A percentile compares a stretch with the other conserved stretches of the same genome.
Evolutionary conservation across 495 filamentous ascomycete genomes (phyloP).

Genomic region (Annulohypoxylon stygium): DNA sequence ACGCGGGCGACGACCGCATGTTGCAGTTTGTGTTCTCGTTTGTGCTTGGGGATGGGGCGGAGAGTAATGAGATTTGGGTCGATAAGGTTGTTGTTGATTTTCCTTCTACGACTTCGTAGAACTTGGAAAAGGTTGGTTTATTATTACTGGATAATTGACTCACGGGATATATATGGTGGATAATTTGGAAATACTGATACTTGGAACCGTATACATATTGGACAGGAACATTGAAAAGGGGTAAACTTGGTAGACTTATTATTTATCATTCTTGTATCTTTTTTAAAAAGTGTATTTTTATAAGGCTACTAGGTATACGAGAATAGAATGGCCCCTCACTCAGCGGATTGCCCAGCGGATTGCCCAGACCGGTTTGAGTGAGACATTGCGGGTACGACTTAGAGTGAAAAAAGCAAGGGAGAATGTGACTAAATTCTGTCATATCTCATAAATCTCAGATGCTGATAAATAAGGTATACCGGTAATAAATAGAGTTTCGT

Average conservation of each 20-base stretch:
- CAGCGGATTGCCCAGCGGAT: too few relatives aligned
- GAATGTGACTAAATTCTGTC: constrained; percentile 8
- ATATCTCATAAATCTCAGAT: neutral
- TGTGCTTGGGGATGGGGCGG: constrained; percentile 27
- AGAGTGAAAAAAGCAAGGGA: neutral
- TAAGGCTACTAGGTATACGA: neutral
- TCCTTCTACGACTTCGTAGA: constrained; percentile 6
- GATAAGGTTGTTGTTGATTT: constrained; percentile 38
- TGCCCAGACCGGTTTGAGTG: neutral
- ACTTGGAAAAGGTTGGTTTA: neutral
- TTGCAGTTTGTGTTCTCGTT: constrained; percentile 42
- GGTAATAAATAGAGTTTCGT: constrained; percentile 1
- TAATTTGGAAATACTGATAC: neutral
- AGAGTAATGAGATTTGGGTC: constrained; percentile 39
- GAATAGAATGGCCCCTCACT: constrained; percentile 1
- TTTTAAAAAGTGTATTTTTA: neutral
- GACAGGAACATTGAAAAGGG: too few relatives aligned
- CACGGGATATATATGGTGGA: neutral
- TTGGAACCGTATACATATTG: neutral
- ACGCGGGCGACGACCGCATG: constrained; percentile 9
- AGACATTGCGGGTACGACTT: neutral
- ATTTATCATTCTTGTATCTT: neutral
- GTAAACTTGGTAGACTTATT: constrained; percentile 1
- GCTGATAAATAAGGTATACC: neutral
- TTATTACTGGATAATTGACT: neutral